phyloP scores from a whole-genome alignment of 176 grass and related monocot species.

The Zoysia pacifica region DNA sequence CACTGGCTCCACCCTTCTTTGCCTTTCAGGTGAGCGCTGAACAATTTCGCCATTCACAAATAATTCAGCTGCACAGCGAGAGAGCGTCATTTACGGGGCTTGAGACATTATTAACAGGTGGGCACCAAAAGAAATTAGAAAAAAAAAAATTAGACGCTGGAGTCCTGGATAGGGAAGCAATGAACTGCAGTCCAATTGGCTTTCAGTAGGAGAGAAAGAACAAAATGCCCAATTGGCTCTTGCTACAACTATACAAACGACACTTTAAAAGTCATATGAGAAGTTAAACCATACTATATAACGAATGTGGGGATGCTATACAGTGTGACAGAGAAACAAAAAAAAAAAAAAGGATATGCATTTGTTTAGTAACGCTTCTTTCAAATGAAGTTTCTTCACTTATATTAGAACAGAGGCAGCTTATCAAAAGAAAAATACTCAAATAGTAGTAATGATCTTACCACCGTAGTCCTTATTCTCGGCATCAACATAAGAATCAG shows the following conservation, averaged over 20 bases:
- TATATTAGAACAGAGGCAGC: not conserved
- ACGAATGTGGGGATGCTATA: not conserved
- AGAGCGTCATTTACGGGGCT: no score
- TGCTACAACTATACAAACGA: not conserved
- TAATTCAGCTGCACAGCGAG: conserved; percentile 79
- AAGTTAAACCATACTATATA: not conserved
- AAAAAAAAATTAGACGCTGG: not conserved
- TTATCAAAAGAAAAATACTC: not conserved
- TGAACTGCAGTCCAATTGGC: not conserved
- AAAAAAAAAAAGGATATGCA: not conserved
- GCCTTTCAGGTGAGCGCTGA: conserved; percentile 86
- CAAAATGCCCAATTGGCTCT: not conserved
- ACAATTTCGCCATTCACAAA: conserved; percentile 93
- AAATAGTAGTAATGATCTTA: conserved; percentile 34
- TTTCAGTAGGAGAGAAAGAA: not conserved
- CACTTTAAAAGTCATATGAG: not conserved
- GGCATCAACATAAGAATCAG: conserved; percentile 98
- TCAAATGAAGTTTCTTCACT: conserved; percentile 1
- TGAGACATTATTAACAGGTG: not conserved
- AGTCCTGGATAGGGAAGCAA: not conserved
- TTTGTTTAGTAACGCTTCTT: not conserved
- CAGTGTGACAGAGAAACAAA: not conserved
- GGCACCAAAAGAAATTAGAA: not conserved
- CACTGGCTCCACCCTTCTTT: conserved; percentile 84
- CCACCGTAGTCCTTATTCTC: conserved; percentile 97